Evolutionary conservation across 2,329 filamentous ascomycete genomes (phyloP).

Genomic region (Neospermospora avenae): DNA sequence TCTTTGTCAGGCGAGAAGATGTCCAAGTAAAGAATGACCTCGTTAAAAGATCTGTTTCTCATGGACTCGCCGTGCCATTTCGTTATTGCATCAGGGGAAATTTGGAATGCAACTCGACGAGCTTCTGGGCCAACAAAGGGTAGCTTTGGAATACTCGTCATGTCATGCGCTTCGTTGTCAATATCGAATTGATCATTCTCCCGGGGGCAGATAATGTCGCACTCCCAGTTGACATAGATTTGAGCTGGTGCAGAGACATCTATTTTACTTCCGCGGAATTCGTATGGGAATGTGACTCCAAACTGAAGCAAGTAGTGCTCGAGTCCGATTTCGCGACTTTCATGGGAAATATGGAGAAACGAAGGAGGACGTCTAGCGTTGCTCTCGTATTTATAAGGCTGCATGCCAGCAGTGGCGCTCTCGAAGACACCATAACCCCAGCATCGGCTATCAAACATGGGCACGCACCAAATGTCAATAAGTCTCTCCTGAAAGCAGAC

Average conservation of each 20-base stretch:
- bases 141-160: too few species aligned
- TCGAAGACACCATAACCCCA: not conserved
- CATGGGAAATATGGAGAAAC: not conserved
- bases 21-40: too few species aligned
- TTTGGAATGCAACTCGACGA: too few species aligned
- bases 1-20: too few species aligned
- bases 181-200: not conserved
- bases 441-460: not conserved
- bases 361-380: not conserved
- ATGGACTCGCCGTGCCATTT: too few species aligned
- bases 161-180: too few species aligned
- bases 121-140: too few species aligned
- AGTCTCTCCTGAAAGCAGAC: not conserved
- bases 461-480: not conserved
- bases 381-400: not conserved
- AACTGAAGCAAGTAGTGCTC: not conserved
- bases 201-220: not conserved
- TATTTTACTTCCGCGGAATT: not conserved
- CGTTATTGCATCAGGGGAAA: too few species aligned
- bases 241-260: not conserved
- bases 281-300: not conserved
- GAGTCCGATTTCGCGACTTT: not conserved
- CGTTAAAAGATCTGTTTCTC: too few species aligned
- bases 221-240: not conserved
- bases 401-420: not conserved